Base-by-base conservation (phyloP, 805 yeast species). In the Kregervanrija fluxuum region DNA sequence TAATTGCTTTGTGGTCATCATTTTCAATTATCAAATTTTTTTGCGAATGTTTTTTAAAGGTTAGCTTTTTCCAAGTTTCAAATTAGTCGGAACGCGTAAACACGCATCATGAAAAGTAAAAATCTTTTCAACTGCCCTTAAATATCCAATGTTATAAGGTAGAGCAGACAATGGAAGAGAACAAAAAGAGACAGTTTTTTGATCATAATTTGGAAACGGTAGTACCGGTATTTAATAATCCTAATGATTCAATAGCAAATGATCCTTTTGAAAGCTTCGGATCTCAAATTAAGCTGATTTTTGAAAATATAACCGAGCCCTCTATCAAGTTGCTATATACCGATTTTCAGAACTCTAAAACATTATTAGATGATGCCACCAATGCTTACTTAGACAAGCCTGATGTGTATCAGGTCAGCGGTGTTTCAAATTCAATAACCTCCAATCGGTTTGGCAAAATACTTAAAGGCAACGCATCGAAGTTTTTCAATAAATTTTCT, bases 321-420 rank as follows among this genome's bases (percentile, higher is more conserved):
- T 45, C 54, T 3, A 49, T 64, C 1, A 43, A 46, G 6, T 33
- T 42, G 12, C 50, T 71, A 11, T 64, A 49, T 41, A 48, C 52
- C 1, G 60, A 57, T 44, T 67, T 59, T 46, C 50, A 53, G n/a
- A 42, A 49, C 12, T 40, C 52, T 0, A 53, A 51, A 1, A 59
- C 62, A n/a, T 54, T 61, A 2, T 53, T 71, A 3, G 48, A 67
- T 11, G 53, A 54, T n/a, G 73, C 78, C 1, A 63, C 69, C 2
- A 65, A 68, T 44, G 66, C 63, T 1, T 70, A 65, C 47, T 64
- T 70, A 44, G 75, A 70, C 38, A 41, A 48, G 31, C 48, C 46
- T 11, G 50, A 47, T 12, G 22, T 38, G n/a, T 51, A 48, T 28
- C 45, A 42, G 16, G 13, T 8, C 11, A 35, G 11, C 22, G 11